phyloP scores from a whole-genome alignment of 2,329 filamentous ascomycete species.

The Aspergillus vadensis region DNA sequence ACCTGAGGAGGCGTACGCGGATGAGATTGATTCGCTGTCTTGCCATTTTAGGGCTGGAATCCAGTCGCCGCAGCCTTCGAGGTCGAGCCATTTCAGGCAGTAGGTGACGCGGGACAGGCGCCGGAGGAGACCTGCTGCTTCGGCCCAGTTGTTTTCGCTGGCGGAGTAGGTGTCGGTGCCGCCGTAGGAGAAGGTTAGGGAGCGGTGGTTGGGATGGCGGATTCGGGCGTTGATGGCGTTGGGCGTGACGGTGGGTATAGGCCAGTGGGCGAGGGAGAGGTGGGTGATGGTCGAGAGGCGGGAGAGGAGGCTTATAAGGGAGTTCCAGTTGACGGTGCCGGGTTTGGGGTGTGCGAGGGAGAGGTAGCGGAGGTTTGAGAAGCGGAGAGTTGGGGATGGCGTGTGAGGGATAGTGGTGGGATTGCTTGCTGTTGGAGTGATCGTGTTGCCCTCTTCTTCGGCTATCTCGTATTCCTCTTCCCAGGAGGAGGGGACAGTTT shows the following conservation, averaged over 20 bases:
- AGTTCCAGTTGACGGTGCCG: conserved; percentile 54
- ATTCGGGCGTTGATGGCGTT: conserved; percentile 52
- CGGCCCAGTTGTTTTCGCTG: conserved; percentile 57
- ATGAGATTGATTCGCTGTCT: conserved; percentile 24
- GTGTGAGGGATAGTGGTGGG: conserved; percentile 21
- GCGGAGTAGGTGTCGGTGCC: conserved; percentile 57
- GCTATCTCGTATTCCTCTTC: conserved; percentile 35
- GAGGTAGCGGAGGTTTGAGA: conserved; percentile 58
- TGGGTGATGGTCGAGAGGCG: conserved; percentile 61
- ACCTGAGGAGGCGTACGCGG: conserved; percentile 32
- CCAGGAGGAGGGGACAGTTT: conserved; percentile 43
- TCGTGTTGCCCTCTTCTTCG: background rate
- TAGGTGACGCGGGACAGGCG: conserved; percentile 59
- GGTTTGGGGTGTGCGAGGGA: conserved; percentile 57
- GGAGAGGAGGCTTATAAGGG: conserved; percentile 56
- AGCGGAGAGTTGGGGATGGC: conserved; percentile 39
- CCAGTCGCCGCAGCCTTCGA: conserved; percentile 63
- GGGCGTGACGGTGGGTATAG: conserved; percentile 59
- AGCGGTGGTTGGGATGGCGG: conserved; percentile 41
- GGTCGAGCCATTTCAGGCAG: conserved; percentile 62
- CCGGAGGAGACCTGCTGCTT: conserved; percentile 58
- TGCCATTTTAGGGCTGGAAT: conserved; percentile 53
- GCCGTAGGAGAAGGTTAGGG: conserved; percentile 49
- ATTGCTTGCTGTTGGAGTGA: no score
- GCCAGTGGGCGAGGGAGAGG: conserved; percentile 65